Percentiles rank a stretch among this genome's conserved stretches.
Evolutionary conservation across 2,329 filamentous ascomycete genomes (phyloP).

Genomic region (Monosporascus sp.): DNA sequence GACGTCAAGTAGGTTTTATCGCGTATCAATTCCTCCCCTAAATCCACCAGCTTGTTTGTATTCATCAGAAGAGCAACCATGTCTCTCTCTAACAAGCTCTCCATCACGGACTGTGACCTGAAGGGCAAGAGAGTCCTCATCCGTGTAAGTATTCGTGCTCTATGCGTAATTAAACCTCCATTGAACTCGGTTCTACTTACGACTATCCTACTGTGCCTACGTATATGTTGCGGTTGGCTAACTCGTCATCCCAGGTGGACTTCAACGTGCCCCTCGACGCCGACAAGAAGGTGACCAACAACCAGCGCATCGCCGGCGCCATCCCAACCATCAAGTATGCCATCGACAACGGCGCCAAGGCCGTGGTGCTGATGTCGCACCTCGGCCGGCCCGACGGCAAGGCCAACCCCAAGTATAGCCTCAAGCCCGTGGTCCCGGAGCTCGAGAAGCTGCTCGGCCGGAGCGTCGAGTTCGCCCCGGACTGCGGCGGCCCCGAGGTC

Average conservation of each 20-base stretch:
- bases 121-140: conserved; percentile 98
- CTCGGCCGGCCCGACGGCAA: conserved; percentile 92
- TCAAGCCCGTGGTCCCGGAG: conserved; percentile 86
- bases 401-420: conserved; percentile 85
- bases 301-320: conserved; percentile 95
- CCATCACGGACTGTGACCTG: conserved; percentile 92
- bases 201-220: neutral
- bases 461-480: conserved; percentile 80
- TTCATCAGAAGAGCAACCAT: conserved; percentile 47
- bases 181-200: neutral
- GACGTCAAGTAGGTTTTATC: conserved; percentile 4
- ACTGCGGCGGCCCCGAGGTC: conserved; percentile 84
- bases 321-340: conserved; percentile 94
- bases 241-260: conserved; percentile 65
- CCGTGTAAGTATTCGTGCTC: conserved; percentile 57
- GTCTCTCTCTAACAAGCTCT: conserved; percentile 98
- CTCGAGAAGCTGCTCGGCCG: conserved; percentile 85
- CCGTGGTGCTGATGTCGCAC: conserved; percentile 96
- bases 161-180: neutral
- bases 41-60: conserved; percentile 1
- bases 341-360: conserved; percentile 82
- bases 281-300: conserved; percentile 94
- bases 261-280: conserved; percentile 98
- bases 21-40: conserved; percentile 11
- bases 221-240: conserved; percentile 3